Conservation (phyloP, 1,284 basidiomycete species). For the Leccinum variabile region DNA sequence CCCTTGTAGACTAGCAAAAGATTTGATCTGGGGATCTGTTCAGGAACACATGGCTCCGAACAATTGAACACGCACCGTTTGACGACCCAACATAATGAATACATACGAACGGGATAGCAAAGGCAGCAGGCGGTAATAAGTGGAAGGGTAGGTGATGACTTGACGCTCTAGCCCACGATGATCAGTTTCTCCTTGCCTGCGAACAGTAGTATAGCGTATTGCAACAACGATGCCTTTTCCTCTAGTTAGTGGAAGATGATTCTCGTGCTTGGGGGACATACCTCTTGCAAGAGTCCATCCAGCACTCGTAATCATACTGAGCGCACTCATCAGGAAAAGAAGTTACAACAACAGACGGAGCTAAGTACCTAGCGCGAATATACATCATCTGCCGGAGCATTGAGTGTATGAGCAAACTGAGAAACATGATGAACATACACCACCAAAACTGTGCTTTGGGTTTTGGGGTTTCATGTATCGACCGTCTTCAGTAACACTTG, state of each 20-base stretch:
- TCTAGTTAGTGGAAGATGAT: not conserved
- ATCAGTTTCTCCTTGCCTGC: constrained; percentile 63
- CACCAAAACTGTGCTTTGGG: constrained; percentile 75
- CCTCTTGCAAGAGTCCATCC: constrained; percentile 65
- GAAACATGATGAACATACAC: constrained; percentile 45
- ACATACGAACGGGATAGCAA: constrained; percentile 70
- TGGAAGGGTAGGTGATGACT: constrained; percentile 69
- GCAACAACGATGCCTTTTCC: constrained; percentile 66
- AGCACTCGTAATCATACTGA: constrained; percentile 59
- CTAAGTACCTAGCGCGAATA: constrained; percentile 55
- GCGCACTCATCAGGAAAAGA: not conserved
- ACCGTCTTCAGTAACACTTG: constrained; percentile 67
- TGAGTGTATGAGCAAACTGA: not conserved
- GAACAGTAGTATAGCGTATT: constrained; percentile 72
- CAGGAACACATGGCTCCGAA: not conserved
- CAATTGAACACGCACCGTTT: constrained; percentile 46
- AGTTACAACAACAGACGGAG: constrained; percentile 2
- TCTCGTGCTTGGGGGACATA: constrained; percentile 19
- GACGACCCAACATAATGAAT: constrained; percentile 65
- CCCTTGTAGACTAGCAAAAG: constrained; percentile 50
- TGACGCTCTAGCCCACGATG: constrained; percentile 59
- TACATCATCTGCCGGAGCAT: constrained; percentile 58
- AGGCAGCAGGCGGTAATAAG: constrained; percentile 70
- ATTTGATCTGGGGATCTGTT: constrained; percentile 39
- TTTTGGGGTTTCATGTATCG: constrained; percentile 70